Evolutionary conservation across 148 eudicot species (phyloP).

Genomic region (Camellia japonica): DNA sequence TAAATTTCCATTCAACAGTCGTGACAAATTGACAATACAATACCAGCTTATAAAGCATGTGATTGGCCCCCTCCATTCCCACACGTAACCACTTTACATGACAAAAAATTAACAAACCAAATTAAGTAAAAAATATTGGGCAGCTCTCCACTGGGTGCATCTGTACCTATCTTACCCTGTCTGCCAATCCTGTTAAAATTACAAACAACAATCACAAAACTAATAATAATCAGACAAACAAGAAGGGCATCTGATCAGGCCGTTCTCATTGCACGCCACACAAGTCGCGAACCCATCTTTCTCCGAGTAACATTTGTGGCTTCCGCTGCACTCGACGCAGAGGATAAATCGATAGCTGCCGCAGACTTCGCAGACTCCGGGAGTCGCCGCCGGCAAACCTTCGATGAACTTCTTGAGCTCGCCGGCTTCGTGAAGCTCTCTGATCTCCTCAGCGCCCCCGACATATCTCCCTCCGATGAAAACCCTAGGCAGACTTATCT

Average conservation of each 20-base stretch:
- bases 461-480: constrained; percentile 66
- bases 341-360: constrained; percentile 64
- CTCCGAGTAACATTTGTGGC: constrained; percentile 61
- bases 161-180: neutral
- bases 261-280: constrained; percentile 63
- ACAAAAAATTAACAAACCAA: neutral
- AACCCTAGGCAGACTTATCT: constrained; percentile 52
- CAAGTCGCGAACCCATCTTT: constrained; percentile 65
- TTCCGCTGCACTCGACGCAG: constrained; percentile 71
- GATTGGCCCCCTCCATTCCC: constrained; percentile 5
- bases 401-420: constrained; percentile 60
- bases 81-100: constrained; percentile 3
- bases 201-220: neutral
- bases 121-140: neutral
- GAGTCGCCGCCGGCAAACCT: constrained; percentile 30
- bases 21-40: constrained; percentile 2
- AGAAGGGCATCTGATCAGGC: constrained; percentile 68
- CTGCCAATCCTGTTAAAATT: constrained; percentile 1
- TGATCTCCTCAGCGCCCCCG: constrained; percentile 77
- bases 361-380: constrained; percentile 54
- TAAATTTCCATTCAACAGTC: neutral
- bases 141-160: neutral
- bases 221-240: constrained; percentile 30
- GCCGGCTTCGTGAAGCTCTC: constrained; percentile 62
- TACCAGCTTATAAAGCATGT: constrained; percentile 10